Base-by-base conservation (phyloP, 2,329 filamentous ascomycete species). In the Phaeophleospora eucalypticola region DNA sequence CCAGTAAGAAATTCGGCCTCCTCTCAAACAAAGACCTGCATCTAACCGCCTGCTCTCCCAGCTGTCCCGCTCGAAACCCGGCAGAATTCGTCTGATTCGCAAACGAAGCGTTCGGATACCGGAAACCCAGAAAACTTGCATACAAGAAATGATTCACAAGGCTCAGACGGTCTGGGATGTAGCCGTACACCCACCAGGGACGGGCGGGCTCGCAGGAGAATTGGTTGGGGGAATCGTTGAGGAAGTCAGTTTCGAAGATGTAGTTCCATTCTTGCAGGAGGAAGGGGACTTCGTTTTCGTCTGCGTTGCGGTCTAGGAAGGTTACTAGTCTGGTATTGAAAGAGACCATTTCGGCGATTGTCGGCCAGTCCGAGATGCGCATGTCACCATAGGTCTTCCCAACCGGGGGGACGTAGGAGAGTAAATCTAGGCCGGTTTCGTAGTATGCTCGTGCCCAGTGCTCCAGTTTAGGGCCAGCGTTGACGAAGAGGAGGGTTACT, bases 91-190 rank as follows among this genome's bases (percentile, higher is more conserved):
- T 74, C n/a, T 49, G 64, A 2, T 51, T 56, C 4, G 71, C 72
- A 16, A 53, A 62, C 2, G 60, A 51, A 4, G 68, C 64, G 46
- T 74, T 71, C 3, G 72, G 72, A 19, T 74, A 58, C 36, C 67
- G 52, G 19, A 71, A 59, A 2, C 71, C 71, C 0, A 73, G 48
- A 18, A 74, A 59, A 37, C 72, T 66, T 2, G 68, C 58, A 42
- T 75, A 69, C 7, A 75, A 57, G 51, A 72, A 74, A 53, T 75
- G 72, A 41, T 75, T 75, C 46, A 74, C 64, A 15, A 74, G 62
- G 49, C 69, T 69, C 66, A 74, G 69, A 8, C 69, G 64, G 18
- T 67, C 67, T 3, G 62, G 59, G 8, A 67, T 56, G 60, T 65
- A 35, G 61, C 65, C 15, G 63, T 43, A 6, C 65, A 70, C 14